Percentiles rank a stretch among this genome's conserved stretches.
These are phyloP conservation scores for Anisodus acutangulus DNA, from an alignment of 257 asterid genomes.

Conservation along the genomic window DNA sequence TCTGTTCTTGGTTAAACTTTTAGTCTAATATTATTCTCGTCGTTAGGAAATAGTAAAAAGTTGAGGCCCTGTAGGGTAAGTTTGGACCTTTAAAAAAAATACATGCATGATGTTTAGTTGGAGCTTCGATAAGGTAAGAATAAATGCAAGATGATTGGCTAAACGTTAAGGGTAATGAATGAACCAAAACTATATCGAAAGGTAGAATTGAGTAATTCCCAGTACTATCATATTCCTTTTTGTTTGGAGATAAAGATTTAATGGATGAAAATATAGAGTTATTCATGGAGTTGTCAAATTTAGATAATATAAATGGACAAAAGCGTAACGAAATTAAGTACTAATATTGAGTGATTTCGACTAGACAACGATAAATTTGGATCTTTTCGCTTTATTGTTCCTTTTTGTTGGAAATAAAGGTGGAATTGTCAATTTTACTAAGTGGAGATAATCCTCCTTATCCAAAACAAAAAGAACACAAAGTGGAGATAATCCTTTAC, in stretches of 20 bases:
- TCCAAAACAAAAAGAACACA: not conserved
- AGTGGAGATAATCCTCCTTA: constrained; percentile 12
- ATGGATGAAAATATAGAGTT: not conserved
- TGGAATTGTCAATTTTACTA: not conserved
- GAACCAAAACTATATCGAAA: not conserved
- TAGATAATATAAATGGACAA: not conserved
- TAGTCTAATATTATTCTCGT: not conserved
- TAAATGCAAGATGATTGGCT: not conserved
- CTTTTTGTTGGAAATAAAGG: not conserved
- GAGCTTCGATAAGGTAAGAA: not conserved
- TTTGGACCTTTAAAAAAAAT: not conserved
- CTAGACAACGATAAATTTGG: not conserved
- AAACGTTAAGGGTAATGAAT: not conserved
- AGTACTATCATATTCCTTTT: not conserved
- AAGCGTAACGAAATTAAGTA: not conserved
- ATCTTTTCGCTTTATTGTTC: not conserved
- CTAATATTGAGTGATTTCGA: not conserved
- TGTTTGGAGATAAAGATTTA: not conserved
- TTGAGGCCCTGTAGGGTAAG: not conserved
- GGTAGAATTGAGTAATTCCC: not conserved
- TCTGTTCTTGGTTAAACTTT: too few relatives aligned
- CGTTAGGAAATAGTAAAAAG: not conserved
- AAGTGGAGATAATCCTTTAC: constrained; percentile 8
- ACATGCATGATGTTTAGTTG: not conserved
- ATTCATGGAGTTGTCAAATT: not conserved